Percentiles rank a stretch among this genome's conserved stretches.
Conservation (phyloP, 148 eudicot genomes). For the Beta vulgaris region DNA sequence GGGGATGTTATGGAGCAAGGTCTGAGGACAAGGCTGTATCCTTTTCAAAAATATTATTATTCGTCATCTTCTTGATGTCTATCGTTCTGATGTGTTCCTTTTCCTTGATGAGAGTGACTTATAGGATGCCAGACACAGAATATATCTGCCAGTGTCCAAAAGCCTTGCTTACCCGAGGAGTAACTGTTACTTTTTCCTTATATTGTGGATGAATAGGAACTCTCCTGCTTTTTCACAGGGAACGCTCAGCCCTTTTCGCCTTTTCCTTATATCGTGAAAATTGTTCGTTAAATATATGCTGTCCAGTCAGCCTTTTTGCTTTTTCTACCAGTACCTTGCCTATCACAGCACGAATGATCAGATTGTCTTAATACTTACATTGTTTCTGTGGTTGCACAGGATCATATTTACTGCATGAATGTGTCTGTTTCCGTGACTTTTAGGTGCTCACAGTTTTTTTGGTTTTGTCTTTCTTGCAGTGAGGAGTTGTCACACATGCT, state of each 20-base stretch:
- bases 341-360: not conserved
- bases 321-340: not conserved
- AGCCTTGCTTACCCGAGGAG: not conserved
- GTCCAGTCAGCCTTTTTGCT: not conserved
- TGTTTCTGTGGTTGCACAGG: not conserved
- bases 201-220: not conserved
- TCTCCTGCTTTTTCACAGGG: too few relatives aligned
- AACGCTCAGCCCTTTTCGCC: too few relatives aligned
- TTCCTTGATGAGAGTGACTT: not conserved
- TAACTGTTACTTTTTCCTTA: not conserved
- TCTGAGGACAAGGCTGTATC: too few relatives aligned
- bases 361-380: too few relatives aligned
- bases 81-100: not conserved
- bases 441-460: slow-evolving; percentile 11
- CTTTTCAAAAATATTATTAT: too few relatives aligned
- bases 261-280: too few relatives aligned
- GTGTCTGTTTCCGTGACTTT: not conserved
- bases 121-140: not conserved
- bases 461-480: slow-evolving; percentile 39
- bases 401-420: not conserved
- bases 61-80: not conserved
- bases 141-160: not conserved
- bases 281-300: not conserved
- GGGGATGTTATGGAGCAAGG: too few relatives aligned
- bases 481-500: slow-evolving; percentile 91